Evolutionary conservation across 306 rosid species (phyloP).

Genomic region (Oemleria cerasiformis): DNA sequence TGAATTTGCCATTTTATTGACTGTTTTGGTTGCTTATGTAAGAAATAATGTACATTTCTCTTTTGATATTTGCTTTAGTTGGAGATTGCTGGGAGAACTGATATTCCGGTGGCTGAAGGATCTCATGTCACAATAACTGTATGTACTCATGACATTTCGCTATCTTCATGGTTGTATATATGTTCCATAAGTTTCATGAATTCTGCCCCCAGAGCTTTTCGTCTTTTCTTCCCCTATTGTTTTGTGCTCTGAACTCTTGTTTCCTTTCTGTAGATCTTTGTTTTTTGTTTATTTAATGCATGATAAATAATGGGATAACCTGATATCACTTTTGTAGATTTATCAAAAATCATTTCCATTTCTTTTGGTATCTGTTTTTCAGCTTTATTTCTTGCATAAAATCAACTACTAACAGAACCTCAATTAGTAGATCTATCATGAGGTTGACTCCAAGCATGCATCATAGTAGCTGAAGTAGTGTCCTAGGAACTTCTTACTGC

Average conservation of each 20-base stretch:
- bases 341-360: not conserved
- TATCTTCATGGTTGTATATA: not conserved
- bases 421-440: not conserved
- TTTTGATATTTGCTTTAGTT: conserved; percentile 41
- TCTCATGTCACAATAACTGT: conserved; percentile 82
- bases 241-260: not conserved
- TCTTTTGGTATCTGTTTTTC: not conserved
- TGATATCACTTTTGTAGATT: not conserved
- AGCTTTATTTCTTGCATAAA: conserved; percentile 2
- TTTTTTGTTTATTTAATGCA: not conserved
- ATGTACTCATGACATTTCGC: conserved; percentile 19
- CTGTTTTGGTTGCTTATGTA: not conserved
- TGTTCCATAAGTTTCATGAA: not conserved
- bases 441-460: not conserved
- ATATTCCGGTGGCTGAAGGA: conserved; percentile 98
- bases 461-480: not conserved
- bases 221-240: not conserved
- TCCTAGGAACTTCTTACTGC: not conserved
- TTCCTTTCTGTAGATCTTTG: not conserved
- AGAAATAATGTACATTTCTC: no score
- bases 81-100: conserved; percentile 88
- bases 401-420: not conserved
- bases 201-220: not conserved
- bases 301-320: not conserved
- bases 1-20: not conserved